These are phyloP conservation scores for Solanum paucissectum DNA, from an alignment of 257 asterid genomes.

Conservation along the genomic window DNA sequence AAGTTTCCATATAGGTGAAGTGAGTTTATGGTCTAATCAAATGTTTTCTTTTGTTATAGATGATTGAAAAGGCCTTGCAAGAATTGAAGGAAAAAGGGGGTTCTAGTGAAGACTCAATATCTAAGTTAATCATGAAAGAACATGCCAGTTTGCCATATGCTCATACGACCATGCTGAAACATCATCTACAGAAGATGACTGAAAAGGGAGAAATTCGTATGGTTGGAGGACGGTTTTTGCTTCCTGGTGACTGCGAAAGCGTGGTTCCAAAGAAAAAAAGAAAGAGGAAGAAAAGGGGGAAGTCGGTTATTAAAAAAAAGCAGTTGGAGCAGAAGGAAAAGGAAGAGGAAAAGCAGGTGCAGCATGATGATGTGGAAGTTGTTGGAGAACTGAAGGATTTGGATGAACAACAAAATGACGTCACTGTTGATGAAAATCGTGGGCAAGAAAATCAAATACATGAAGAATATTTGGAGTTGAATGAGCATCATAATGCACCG, in stretches of 20 bases:
- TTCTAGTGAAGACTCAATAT: constrained; percentile 41
- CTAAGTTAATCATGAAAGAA: constrained; percentile 26
- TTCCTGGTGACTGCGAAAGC: constrained; percentile 6
- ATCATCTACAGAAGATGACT: constrained; percentile 35
- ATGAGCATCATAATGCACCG: background rate
- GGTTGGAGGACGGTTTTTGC: constrained; percentile 12
- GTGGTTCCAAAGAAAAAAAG: background rate
- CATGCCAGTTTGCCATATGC: constrained; percentile 39
- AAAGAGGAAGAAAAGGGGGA: constrained; percentile 24
- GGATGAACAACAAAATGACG: background rate
- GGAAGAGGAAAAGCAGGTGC: background rate
- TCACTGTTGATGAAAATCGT: background rate
- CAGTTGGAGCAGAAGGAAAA: constrained; percentile 3
- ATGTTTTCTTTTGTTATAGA: constrained; percentile 25
- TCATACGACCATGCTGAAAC: constrained; percentile 31
- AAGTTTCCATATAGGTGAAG: background rate
- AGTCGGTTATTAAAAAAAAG: constrained; percentile 11
- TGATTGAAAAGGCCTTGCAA: constrained; percentile 50
- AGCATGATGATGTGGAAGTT: background rate
- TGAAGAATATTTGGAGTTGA: background rate
- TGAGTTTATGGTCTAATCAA: background rate
- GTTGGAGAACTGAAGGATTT: background rate
- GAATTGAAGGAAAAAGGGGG: constrained; percentile 36
- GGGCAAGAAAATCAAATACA: background rate
- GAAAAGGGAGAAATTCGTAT: constrained; percentile 19